Percentiles rank a stretch among this genome's conserved stretches.
Conservation (phyloP, 2,329 filamentous ascomycete species). For the Neofusicoccum ribis region DNA sequence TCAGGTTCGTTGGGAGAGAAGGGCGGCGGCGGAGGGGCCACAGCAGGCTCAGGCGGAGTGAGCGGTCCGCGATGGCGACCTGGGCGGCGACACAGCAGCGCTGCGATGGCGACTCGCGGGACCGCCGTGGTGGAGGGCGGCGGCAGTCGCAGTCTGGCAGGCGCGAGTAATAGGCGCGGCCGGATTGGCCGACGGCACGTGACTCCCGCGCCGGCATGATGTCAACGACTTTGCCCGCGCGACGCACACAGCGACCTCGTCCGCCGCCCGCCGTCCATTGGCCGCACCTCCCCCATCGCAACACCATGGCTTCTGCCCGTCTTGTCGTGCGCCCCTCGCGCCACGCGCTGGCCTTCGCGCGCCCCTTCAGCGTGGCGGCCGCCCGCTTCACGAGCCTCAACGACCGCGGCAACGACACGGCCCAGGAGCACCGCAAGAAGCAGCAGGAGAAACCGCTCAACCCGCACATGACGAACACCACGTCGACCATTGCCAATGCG, state of each 20-base stretch:
- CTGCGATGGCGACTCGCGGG: not conserved
- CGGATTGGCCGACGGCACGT: conserved; percentile 15
- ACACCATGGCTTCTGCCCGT: conserved; percentile 49
- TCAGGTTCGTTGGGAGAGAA: not conserved
- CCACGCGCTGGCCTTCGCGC: conserved; percentile 34
- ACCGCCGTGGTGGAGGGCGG: not conserved
- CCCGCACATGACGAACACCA: conserved; percentile 64
- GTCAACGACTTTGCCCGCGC: conserved; percentile 15
- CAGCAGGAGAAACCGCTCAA: conserved; percentile 61
- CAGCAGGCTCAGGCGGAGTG: not conserved
- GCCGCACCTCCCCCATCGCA: not conserved
- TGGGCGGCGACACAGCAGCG: not conserved
- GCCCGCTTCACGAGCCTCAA: conserved; percentile 46
- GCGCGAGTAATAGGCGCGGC: not conserved
- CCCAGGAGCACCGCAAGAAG: conserved; percentile 55
- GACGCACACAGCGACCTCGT: not conserved
- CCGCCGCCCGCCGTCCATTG: not conserved
- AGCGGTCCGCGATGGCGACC: not conserved
- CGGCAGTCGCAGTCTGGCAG: not conserved
- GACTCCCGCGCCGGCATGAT: not conserved
- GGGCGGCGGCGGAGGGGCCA: not conserved
- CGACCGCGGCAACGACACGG: conserved; percentile 54
- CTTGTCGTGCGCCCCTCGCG: conserved; percentile 48
- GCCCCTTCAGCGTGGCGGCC: conserved; percentile 41
- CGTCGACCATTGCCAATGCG: conserved; percentile 62